Evolutionary conservation across 371 early-diverging fungal genomes (phyloP).

Genomic region (Smittium mucronatum): DNA sequence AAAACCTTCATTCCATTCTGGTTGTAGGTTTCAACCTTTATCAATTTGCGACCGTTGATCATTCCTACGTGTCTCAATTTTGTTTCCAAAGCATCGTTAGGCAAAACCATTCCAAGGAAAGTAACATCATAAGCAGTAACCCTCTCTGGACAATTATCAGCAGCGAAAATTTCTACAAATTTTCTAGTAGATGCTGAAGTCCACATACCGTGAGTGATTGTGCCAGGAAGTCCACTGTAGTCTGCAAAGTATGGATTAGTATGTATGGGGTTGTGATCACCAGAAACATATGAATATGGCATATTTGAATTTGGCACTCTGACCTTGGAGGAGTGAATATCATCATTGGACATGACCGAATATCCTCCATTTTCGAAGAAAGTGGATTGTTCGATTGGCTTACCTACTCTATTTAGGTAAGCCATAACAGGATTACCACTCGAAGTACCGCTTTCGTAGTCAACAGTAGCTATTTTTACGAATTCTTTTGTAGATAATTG

Average conservation of each 20-base stretch:
- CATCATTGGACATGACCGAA: slow-evolving; percentile 75
- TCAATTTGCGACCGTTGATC: slow-evolving; percentile 91
- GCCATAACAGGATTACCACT: slow-evolving; percentile 31
- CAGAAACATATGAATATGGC: slow-evolving; percentile 77
- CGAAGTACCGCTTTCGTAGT: slow-evolving; percentile 49
- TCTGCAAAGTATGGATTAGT: slow-evolving; percentile 93
- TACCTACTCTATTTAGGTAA: slow-evolving; percentile 28
- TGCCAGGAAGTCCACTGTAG: slow-evolving; percentile 79
- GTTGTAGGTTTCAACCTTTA: slow-evolving; percentile 82
- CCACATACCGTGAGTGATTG: slow-evolving; percentile 98
- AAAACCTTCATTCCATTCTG: slow-evolving; percentile 76
- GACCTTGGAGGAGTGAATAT: slow-evolving; percentile 69
- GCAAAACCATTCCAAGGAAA: slow-evolving; percentile 78
- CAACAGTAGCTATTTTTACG: slow-evolving; percentile 68
- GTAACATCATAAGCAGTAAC: slow-evolving; percentile 67
- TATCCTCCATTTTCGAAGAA: slow-evolving; percentile 73
- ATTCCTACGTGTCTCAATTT: slow-evolving; percentile 89
- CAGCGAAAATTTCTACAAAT: slow-evolving; percentile 88
- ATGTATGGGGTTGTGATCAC: slow-evolving; percentile 93
- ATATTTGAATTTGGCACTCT: slow-evolving; percentile 58
- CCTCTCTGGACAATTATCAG: slow-evolving; percentile 85
- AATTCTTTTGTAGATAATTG: slow-evolving; percentile 50
- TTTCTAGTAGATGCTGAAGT: slow-evolving; percentile 87
- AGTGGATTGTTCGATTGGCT: slow-evolving; percentile 27
- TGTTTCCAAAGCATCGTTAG: slow-evolving; percentile 72